Percentiles rank a stretch among this genome's conserved stretches.
These are phyloP conservation scores for Lolium rigidum DNA, from an alignment of 176 grass and related monocot species.

Conservation along the genomic window DNA sequence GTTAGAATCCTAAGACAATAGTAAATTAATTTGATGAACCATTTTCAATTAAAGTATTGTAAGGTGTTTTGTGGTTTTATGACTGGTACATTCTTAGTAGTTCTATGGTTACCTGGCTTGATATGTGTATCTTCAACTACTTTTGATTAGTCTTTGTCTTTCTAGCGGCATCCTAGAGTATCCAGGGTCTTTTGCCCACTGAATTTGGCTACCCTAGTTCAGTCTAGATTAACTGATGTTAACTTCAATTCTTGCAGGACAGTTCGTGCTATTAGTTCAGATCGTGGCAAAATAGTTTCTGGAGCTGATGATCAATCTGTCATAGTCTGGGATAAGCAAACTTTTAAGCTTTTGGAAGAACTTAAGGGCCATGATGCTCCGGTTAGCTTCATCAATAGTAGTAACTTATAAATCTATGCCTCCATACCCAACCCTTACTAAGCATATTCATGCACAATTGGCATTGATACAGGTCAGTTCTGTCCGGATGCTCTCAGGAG, in stretches of 20 bases:
- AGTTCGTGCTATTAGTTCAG: slow-evolving; percentile 90
- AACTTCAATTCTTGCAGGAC: slow-evolving; percentile 65
- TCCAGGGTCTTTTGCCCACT: slow-evolving; percentile 21
- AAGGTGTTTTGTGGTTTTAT: slow-evolving; percentile 2
- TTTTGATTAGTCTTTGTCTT: slow-evolving; percentile 6
- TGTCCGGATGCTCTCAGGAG: slow-evolving; percentile 98
- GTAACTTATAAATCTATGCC: neutral
- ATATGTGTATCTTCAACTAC: slow-evolving; percentile 31
- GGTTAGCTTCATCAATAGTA: slow-evolving; percentile 54
- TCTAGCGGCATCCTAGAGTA: slow-evolving; percentile 14
- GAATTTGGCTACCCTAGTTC: slow-evolving; percentile 33
- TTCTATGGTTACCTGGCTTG: slow-evolving; percentile 25
- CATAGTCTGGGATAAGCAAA: slow-evolving; percentile 99
- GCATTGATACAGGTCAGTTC: slow-evolving; percentile 72
- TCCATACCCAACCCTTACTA: slow-evolving; percentile 33
- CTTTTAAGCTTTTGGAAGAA: slow-evolving; percentile 93
- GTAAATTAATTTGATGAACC: slow-evolving; percentile 9
- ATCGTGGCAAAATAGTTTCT: slow-evolving; percentile 97
- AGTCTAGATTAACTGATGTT: slow-evolving; percentile 19
- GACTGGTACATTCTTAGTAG: slow-evolving; percentile 4
- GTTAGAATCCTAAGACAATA: slow-evolving; percentile 5
- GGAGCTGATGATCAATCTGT: slow-evolving; percentile 97
- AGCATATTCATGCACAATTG: slow-evolving; percentile 41
- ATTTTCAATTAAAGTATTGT: slow-evolving; percentile 24
- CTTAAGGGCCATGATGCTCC: slow-evolving; percentile 89